These are phyloP conservation scores for Fusarium udum DNA, from an alignment of 2,329 filamentous ascomycete genomes.

Conservation along the genomic window DNA sequence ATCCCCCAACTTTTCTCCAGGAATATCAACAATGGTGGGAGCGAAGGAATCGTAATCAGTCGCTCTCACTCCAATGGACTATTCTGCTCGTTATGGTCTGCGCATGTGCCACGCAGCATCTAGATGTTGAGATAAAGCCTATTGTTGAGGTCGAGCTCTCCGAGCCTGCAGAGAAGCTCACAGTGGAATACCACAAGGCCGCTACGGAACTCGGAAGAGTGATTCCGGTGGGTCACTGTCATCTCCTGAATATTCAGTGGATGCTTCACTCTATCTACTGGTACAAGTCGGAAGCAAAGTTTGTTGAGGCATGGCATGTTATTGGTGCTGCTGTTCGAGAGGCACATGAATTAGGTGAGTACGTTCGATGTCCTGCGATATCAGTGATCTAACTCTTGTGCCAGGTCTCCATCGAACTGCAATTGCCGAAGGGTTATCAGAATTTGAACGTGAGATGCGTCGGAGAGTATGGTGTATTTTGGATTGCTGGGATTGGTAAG, in stretches of 20 bases:
- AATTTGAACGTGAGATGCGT: conserved; percentile 50
- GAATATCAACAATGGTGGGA: conserved; percentile 51
- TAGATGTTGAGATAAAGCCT: conserved; percentile 42
- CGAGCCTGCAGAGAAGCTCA: conserved; percentile 38
- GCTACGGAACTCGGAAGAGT: conserved; percentile 45
- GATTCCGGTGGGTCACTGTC: conserved; percentile 47
- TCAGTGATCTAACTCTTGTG: not conserved
- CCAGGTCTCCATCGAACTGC: conserved; percentile 46
- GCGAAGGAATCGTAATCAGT: conserved; percentile 36
- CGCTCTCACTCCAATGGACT: conserved; percentile 49
- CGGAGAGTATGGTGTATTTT: conserved; percentile 50
- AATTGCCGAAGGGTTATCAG: conserved; percentile 37
- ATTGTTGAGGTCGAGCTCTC: conserved; percentile 45
- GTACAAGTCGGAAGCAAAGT: conserved; percentile 48
- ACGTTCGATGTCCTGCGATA: too few species aligned
- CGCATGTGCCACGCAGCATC: conserved; percentile 49
- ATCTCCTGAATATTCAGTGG: conserved; percentile 48
- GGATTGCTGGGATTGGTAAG: conserved; percentile 51
- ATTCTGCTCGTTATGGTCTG: conserved; percentile 50
- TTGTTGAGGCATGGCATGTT: conserved; percentile 50
- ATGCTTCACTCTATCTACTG: conserved; percentile 50
- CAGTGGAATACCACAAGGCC: conserved; percentile 46
- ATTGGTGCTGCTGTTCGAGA: conserved; percentile 47
- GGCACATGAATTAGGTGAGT: conserved; percentile 47
- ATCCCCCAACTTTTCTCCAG: conserved; percentile 47